Evolutionary conservation across 495 filamentous ascomycete species (phyloP), one percentile per base, ranked within the genome.

Genomic region (Lentithecium fluviatile): DNA sequence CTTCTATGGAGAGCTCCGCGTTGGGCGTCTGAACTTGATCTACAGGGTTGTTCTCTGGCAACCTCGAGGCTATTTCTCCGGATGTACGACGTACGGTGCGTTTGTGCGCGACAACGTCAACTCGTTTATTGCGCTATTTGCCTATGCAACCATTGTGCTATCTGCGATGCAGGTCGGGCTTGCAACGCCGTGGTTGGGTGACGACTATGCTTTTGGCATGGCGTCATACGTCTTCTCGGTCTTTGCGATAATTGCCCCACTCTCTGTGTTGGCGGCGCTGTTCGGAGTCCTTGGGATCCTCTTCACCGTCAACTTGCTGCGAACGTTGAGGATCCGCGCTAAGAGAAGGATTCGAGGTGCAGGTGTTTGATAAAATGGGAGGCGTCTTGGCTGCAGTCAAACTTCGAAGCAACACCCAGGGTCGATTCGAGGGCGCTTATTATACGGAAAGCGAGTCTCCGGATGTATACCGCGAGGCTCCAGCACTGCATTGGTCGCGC

Each of bases 131-230:
- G 67, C 74, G 1, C 66, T 70, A 1, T 72, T 78, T 6, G 75
- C 77, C 8, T 85, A 80, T 53, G 66, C 83, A 12, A 78, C 74
- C 25, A 69, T 84, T 10, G 77, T 82, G 6, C 71, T 85, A 45
- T 76, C 78, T 1, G 82, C 81, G 26, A 80, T 86, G 76, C 83
- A 85, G 62, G 82, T 84, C 45, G 83, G 82, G 0, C 70, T 84
- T 0, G 73, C 73, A 6, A 82, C 79, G 0, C 67, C 72, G 1
- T 47, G 46, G 7, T 71, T 85, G 0, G 25, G 60, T 6, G 40
- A 60, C 0, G 76, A 74, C 56, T 48, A 62, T 7, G 42, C 72
- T 1, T 85, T 85, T 60, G 73, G 80, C 52, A 57, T 65, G 45
- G 79, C 71, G 2, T 78, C 79, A 2, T 83, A 79, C 65, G 81